These are phyloP conservation scores for Solidago caesia DNA, from an alignment of 129 eudicot genomes.

Conservation along the genomic window DNA sequence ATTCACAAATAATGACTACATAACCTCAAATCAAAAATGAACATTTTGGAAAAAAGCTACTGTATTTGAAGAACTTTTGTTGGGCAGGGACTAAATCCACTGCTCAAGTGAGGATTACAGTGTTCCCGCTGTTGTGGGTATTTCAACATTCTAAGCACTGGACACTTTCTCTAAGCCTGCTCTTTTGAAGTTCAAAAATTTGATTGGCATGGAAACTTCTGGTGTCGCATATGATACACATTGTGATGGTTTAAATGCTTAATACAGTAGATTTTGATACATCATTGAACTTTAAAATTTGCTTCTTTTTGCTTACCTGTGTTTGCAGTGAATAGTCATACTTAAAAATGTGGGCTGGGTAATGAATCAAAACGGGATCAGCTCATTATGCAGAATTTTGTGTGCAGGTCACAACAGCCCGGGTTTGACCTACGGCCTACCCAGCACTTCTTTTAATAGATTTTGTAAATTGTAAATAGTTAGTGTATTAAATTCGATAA, in stretches of 20 bases:
- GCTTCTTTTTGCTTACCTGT: background rate
- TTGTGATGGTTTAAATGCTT: constrained; percentile 7
- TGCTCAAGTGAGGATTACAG: constrained; percentile 2
- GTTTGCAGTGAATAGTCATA: background rate
- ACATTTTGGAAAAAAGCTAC: background rate
- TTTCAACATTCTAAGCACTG: background rate
- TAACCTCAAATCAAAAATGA: background rate
- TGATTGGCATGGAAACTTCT: background rate
- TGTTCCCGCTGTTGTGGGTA: background rate
- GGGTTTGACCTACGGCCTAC: background rate
- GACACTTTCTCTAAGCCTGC: background rate
- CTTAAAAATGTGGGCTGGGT: background rate
- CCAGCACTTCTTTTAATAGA: background rate
- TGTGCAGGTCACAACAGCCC: background rate
- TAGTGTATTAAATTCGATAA: no score
- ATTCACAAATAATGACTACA: background rate
- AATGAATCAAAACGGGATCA: background rate
- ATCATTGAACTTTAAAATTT: background rate
- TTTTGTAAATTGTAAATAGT: background rate
- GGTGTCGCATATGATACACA: background rate
- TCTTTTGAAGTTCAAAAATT: background rate
- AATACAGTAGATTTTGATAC: background rate
- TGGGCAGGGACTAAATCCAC: background rate
- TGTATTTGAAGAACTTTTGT: background rate
- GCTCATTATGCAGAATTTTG: background rate